These are phyloP conservation scores for Sporothrix phasma DNA, from an alignment of 2,329 filamentous ascomycete species.

Conservation along the genomic window DNA sequence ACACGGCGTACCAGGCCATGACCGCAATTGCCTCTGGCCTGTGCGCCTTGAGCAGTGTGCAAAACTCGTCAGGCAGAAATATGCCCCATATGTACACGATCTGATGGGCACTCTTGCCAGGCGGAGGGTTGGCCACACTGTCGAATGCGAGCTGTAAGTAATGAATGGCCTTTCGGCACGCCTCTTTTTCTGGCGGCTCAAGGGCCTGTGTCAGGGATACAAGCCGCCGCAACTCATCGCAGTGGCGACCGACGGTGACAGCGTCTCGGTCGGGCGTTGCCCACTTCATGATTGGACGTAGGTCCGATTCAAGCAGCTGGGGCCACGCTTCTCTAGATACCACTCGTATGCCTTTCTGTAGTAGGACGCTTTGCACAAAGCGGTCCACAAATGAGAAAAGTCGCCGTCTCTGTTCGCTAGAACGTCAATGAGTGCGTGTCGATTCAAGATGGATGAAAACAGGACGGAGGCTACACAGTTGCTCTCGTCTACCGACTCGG, in stretches of 20 bases:
- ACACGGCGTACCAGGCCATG: slow-evolving; percentile 34
- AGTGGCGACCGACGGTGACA: slow-evolving; percentile 21
- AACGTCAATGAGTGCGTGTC: slow-evolving; percentile 41
- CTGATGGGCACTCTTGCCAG: slow-evolving; percentile 17
- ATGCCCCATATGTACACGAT: slow-evolving; percentile 30
- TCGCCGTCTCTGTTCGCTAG: slow-evolving; percentile 29
- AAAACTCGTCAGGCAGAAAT: slow-evolving; percentile 27
- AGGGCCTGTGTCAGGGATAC: slow-evolving; percentile 17
- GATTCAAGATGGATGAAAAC: slow-evolving; percentile 35
- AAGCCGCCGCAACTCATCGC: slow-evolving; percentile 21
- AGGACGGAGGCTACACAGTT: slow-evolving; percentile 30
- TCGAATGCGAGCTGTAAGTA: slow-evolving; percentile 27
- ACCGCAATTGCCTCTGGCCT: slow-evolving; percentile 32
- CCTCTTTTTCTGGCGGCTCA: slow-evolving; percentile 16
- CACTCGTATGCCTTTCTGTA: slow-evolving; percentile 35
- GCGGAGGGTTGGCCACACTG: slow-evolving; percentile 9
- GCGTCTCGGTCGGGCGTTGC: neutral
- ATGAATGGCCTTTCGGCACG: slow-evolving; percentile 21
- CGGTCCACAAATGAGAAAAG: slow-evolving; percentile 32
- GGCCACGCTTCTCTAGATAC: slow-evolving; percentile 29
- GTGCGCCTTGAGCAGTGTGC: slow-evolving; percentile 27
- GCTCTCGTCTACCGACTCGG: slow-evolving; percentile 17
- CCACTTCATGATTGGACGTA: slow-evolving; percentile 27
- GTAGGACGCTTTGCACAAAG: slow-evolving; percentile 32
- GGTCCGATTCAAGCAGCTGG: slow-evolving; percentile 28